phyloP scores from a whole-genome alignment of 305 asterid species.

The Galium porrigens region DNA sequence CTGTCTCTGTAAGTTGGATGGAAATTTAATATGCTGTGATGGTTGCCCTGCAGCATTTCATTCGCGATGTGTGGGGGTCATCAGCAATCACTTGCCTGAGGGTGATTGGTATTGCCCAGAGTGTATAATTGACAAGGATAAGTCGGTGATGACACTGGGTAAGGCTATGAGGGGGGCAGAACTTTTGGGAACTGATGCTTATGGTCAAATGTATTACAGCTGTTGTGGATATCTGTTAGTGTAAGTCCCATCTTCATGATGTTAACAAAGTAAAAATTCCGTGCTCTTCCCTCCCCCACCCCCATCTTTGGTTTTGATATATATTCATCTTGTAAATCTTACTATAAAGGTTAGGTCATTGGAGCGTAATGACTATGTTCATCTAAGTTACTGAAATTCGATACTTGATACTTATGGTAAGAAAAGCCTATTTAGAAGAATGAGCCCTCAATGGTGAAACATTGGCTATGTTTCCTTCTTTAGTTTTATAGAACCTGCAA shows the following conservation, averaged over 20 bases:
- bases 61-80: constrained; percentile 78
- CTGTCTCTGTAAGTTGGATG: constrained; percentile 87
- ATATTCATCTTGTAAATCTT: background rate
- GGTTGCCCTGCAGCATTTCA: constrained; percentile 97
- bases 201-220: constrained; percentile 55
- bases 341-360: background rate
- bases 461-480: background rate
- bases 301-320: background rate
- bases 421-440: background rate
- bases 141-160: constrained; percentile 44
- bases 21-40: constrained; percentile 83
- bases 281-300: background rate
- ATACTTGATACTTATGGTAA: background rate
- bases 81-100: constrained; percentile 67
- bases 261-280: background rate
- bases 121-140: constrained; percentile 56
- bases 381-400: background rate
- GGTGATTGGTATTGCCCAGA: constrained; percentile 99
- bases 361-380: background rate
- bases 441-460: background rate
- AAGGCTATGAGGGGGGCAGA: constrained; percentile 64
- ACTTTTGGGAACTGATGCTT: constrained; percentile 61
- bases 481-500: background rate
- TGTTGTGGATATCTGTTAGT: constrained; percentile 78
- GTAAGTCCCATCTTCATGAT: constrained; percentile 41